phyloP scores from a whole-genome alignment of 768 basidiomycete genomes.

The Coprinellus aureogranulatus region DNA sequence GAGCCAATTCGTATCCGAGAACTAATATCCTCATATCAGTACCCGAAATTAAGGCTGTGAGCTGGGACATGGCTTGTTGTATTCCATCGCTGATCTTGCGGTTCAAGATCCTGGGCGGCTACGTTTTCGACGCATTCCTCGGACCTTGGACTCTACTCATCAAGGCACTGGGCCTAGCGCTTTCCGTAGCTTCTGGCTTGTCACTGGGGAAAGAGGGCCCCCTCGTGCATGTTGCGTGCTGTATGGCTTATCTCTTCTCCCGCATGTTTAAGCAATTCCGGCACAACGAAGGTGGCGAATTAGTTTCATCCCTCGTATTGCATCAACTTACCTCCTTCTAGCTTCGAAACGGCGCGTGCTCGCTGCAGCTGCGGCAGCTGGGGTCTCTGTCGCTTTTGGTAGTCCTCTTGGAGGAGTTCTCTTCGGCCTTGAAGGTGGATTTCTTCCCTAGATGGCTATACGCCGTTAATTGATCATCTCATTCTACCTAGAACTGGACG shows the following conservation, averaged over 20 bases:
- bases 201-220: constrained; percentile 89
- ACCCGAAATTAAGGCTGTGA: constrained; percentile 76
- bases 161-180: constrained; percentile 78
- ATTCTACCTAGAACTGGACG: constrained; percentile 50
- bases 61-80: constrained; percentile 15
- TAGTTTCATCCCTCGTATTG: not conserved
- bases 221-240: constrained; percentile 81
- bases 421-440: constrained; percentile 72
- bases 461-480: not conserved
- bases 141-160: constrained; percentile 83
- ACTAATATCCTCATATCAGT: constrained; percentile 36
- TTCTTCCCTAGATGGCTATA: not conserved
- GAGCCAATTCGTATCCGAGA: constrained; percentile 3
- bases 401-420: constrained; percentile 84
- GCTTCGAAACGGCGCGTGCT: constrained; percentile 80
- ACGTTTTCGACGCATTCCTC: constrained; percentile 85
- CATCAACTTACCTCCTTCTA: constrained; percentile 20
- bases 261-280: constrained; percentile 68
- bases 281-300: constrained; percentile 65
- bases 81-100: not conserved
- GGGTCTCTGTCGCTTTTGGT: constrained; percentile 86
- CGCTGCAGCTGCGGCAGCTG: constrained; percentile 81
- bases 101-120: constrained; percentile 71
- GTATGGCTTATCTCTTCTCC: constrained; percentile 71
- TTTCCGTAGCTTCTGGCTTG: constrained; percentile 82